Percentiles rank a stretch among this genome's conserved stretches.
These are phyloP conservation scores for Cynara cardunculus DNA, from an alignment of 129 eudicot genomes.

Conservation along the genomic window DNA sequence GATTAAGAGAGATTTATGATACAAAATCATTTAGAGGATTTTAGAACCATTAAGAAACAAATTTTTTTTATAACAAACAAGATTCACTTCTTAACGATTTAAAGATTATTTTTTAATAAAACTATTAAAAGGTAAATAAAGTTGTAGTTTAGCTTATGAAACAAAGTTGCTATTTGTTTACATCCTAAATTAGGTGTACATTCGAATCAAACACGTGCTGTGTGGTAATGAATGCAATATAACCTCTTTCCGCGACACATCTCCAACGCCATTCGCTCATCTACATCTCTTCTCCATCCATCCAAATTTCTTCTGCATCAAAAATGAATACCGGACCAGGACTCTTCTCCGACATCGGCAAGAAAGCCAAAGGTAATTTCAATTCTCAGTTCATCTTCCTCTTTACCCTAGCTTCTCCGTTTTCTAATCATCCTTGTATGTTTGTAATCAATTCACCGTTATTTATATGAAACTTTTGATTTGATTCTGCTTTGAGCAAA, in stretches of 20 bases:
- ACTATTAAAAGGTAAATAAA: too few relatives aligned
- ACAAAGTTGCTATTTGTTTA: too few relatives aligned
- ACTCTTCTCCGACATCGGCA: slow-evolving; percentile 81
- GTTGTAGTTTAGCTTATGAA: too few relatives aligned
- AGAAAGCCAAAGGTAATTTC: slow-evolving; percentile 60
- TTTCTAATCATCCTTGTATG: neutral
- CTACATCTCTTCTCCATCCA: neutral
- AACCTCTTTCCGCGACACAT: neutral
- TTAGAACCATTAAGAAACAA: too few relatives aligned
- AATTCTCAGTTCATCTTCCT: neutral
- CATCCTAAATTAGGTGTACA: neutral
- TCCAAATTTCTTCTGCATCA: slow-evolving; percentile 21
- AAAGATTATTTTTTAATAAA: too few relatives aligned
- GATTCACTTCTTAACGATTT: too few relatives aligned
- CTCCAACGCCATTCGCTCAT: neutral
- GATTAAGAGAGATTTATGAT: too few relatives aligned
- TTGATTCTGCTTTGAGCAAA: neutral
- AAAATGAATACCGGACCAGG: slow-evolving; percentile 80
- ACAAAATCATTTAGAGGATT: too few relatives aligned
- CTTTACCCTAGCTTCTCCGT: neutral
- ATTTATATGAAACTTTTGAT: neutral
- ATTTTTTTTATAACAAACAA: too few relatives aligned
- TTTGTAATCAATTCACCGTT: neutral
- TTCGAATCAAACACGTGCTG: slow-evolving; percentile 19
- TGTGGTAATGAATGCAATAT: neutral